A percentile compares a stretch with the other conserved stretches of the same genome.
Evolutionary conservation across 345 rosid genomes (phyloP).

Genomic region (Bruguiera parviflora): DNA sequence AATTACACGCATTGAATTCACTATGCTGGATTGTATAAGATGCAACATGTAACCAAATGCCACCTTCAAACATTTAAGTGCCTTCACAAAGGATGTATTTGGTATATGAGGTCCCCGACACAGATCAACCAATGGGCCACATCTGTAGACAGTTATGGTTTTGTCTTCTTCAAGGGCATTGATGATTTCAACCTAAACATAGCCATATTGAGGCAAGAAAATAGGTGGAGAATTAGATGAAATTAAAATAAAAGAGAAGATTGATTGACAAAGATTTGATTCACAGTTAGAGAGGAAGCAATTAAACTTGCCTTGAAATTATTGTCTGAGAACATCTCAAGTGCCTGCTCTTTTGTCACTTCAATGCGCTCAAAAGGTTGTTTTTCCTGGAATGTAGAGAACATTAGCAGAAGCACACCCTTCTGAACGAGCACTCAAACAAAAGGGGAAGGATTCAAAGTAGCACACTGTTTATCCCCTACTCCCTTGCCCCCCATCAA

Average conservation of each 20-base stretch:
- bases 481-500: not conserved
- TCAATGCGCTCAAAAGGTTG: slow-evolving; percentile 98
- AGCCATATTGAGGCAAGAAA: not conserved
- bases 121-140: slow-evolving; percentile 93
- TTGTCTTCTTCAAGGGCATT: slow-evolving; percentile 77
- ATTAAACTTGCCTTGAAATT: slow-evolving; percentile 65
- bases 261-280: not conserved
- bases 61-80: slow-evolving; percentile 90
- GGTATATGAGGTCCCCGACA: slow-evolving; percentile 99
- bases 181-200: slow-evolving; percentile 83
- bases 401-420: not conserved
- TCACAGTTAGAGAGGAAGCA: not conserved
- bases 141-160: slow-evolving; percentile 93
- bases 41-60: slow-evolving; percentile 12
- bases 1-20: slow-evolving; percentile 13
- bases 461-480: no score
- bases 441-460: not conserved
- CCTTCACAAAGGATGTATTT: slow-evolving; percentile 91
- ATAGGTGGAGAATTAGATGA: slow-evolving; percentile 8
- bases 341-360: slow-evolving; percentile 83
- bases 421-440: not conserved
- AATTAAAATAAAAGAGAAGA: slow-evolving; percentile 5
- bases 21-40: slow-evolving; percentile 10
- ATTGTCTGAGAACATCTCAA: slow-evolving; percentile 87
- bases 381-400: slow-evolving; percentile 45